Percentiles rank a stretch among this genome's conserved stretches.
Evolutionary conservation across 2,329 filamentous ascomycete species (phyloP).

Genomic region (Helicocarpus griseus): DNA sequence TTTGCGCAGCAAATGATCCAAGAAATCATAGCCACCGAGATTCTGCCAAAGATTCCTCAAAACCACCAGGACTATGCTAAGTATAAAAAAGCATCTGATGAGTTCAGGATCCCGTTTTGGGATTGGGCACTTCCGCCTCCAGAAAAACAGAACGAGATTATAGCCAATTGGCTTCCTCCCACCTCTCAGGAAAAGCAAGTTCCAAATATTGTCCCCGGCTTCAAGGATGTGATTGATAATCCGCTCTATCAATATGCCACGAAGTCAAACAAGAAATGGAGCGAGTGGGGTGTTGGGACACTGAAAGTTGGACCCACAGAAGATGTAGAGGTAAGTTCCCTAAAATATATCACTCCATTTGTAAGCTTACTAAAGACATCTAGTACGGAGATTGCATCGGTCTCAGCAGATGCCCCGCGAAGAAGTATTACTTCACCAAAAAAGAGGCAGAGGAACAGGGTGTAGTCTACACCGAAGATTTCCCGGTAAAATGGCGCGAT

Average conservation of each 20-base stretch:
- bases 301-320: constrained; percentile 8
- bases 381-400: constrained; percentile 14
- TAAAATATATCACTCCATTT: not conserved
- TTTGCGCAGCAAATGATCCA: constrained; percentile 25
- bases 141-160: constrained; percentile 21
- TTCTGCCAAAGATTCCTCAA: constrained; percentile 32
- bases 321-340: constrained; percentile 6
- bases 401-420: constrained; percentile 15
- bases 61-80: constrained; percentile 29
- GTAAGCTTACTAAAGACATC: not conserved
- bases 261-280: constrained; percentile 1
- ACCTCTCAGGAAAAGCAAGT: constrained; percentile 24
- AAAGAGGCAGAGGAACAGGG: constrained; percentile 1
- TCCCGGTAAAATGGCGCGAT: not conserved
- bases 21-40: constrained; percentile 27
- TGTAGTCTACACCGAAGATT: not conserved
- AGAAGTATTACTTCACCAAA: constrained; percentile 2
- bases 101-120: constrained; percentile 39
- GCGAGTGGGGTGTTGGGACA: constrained; percentile 4
- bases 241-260: constrained; percentile 35
- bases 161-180: constrained; percentile 25
- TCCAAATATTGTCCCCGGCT: constrained; percentile 32
- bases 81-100: constrained; percentile 36
- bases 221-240: constrained; percentile 30
- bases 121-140: constrained; percentile 33